These are phyloP conservation scores for Saccharomyces uvarum DNA, from an alignment of 1,139 yeast genomes.

Conservation along the genomic window DNA sequence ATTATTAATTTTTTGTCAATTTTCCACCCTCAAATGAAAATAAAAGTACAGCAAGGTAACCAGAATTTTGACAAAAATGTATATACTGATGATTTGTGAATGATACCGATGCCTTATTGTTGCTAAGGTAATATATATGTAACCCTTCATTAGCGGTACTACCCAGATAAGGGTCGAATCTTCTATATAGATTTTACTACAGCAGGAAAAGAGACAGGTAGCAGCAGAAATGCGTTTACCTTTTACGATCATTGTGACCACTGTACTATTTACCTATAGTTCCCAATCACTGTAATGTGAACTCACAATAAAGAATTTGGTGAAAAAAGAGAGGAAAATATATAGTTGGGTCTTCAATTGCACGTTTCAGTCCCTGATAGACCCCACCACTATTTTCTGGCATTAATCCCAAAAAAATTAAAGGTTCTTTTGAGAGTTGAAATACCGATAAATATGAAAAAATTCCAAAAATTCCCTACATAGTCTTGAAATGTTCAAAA, in stretches of 20 bases:
- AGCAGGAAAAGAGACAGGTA: background rate
- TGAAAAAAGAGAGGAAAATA: background rate
- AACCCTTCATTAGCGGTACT: background rate
- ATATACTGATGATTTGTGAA: background rate
- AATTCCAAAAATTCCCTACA: constrained; percentile 40
- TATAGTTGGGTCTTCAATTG: background rate
- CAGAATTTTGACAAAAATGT: background rate
- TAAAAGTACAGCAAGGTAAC: background rate
- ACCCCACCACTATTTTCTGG: background rate
- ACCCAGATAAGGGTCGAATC: background rate
- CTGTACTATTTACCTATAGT: background rate
- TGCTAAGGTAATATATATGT: background rate
- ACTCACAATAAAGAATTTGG: background rate
- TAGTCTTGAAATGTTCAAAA: constrained; percentile 38
- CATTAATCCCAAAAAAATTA: background rate
- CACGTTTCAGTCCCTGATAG: background rate
- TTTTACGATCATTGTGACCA: background rate
- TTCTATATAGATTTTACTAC: background rate
- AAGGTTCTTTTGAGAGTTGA: background rate
- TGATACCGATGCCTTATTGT: background rate
- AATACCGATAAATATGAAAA: constrained; percentile 1
- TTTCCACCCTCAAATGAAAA: background rate
- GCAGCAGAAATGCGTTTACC: background rate
- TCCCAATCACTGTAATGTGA: background rate
- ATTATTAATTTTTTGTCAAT: background rate